A percentile compares a stretch with the other conserved stretches of the same genome.
Conservation (phyloP, 148 eudicot genomes). For the Diospyros kaki region DNA sequence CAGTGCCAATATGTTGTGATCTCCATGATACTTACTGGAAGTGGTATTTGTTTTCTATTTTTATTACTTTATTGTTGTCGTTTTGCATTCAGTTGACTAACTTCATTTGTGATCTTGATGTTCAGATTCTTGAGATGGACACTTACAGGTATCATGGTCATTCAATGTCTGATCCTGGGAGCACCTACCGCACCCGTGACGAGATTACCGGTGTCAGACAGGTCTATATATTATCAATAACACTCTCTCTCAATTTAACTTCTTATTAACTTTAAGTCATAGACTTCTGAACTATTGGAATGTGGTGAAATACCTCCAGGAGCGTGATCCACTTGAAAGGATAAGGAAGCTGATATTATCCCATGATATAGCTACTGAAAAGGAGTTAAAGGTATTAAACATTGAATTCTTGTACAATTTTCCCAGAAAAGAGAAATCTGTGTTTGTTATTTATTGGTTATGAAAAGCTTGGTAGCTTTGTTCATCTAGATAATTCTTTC, state of each 20-base stretch:
- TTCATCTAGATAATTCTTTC: neutral
- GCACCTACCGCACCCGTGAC: constrained; percentile 97
- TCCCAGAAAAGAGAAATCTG: neutral
- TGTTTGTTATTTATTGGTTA: neutral
- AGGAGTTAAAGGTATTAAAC: constrained; percentile 74
- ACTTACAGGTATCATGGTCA: constrained; percentile 98
- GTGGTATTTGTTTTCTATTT: too few relatives aligned
- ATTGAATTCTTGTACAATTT: neutral
- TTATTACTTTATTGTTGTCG: too few relatives aligned
- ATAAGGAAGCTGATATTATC: constrained; percentile 66
- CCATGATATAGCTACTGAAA: constrained; percentile 79
- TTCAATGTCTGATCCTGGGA: constrained; percentile 99
- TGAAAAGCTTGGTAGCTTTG: neutral
- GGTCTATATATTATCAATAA: constrained; percentile 31
- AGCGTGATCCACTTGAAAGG: constrained; percentile 96
- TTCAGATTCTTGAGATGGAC: constrained; percentile 98
- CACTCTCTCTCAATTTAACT: neutral
- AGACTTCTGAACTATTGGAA: neutral
- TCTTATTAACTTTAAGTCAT: neutral
- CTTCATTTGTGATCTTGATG: constrained; percentile 11
- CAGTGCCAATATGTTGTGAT: too few relatives aligned
- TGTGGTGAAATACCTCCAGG: constrained; percentile 38
- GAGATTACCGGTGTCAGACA: constrained; percentile 83
- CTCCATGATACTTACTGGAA: too few relatives aligned
- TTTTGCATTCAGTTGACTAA: neutral